Conservation (phyloP, 352 stramenopile species). For the Phytophthora fragariaefolia region DNA sequence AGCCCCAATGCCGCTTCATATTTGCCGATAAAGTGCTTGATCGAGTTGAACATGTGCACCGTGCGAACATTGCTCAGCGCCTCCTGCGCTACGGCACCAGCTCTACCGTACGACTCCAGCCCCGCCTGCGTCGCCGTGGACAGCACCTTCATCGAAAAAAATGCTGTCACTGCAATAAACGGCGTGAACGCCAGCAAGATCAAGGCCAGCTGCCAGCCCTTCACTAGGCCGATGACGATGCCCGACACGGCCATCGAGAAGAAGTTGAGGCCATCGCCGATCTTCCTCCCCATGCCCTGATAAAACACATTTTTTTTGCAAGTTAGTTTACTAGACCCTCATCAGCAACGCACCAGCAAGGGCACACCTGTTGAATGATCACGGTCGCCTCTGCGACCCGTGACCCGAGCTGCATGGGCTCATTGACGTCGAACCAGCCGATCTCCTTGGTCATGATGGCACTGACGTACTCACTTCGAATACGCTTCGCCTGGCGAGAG, state of each 20-base stretch:
- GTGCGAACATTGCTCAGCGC: conserved; percentile 75
- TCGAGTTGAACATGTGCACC: conserved; percentile 82
- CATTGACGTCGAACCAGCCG: conserved; percentile 75
- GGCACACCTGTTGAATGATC: conserved; percentile 66
- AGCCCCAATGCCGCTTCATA: conserved; percentile 57
- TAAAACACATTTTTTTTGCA: no score
- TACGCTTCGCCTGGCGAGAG: conserved; percentile 64
- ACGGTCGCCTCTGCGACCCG: conserved; percentile 62
- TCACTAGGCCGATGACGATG: conserved; percentile 65
- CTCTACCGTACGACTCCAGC: conserved; percentile 69
- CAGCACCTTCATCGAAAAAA: conserved; percentile 60
- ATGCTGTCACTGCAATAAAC: conserved; percentile 59
- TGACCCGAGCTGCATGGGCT: conserved; percentile 61
- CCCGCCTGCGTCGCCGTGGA: conserved; percentile 50
- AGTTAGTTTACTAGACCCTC: no score
- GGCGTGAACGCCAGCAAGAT: conserved; percentile 73
- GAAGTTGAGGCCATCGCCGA: conserved; percentile 66
- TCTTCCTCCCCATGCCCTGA: conserved; percentile 68
- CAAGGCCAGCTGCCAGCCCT: conserved; percentile 73
- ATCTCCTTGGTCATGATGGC: conserved; percentile 72
- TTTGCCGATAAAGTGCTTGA: conserved; percentile 62
- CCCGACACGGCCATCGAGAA: conserved; percentile 67
- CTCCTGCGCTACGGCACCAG: conserved; percentile 77
- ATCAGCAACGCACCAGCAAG: no score
- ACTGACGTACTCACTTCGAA: conserved; percentile 59